Evolutionary conservation across 352 stramenopile genomes (phyloP).

Genomic region (Pythium apleroticum): DNA sequence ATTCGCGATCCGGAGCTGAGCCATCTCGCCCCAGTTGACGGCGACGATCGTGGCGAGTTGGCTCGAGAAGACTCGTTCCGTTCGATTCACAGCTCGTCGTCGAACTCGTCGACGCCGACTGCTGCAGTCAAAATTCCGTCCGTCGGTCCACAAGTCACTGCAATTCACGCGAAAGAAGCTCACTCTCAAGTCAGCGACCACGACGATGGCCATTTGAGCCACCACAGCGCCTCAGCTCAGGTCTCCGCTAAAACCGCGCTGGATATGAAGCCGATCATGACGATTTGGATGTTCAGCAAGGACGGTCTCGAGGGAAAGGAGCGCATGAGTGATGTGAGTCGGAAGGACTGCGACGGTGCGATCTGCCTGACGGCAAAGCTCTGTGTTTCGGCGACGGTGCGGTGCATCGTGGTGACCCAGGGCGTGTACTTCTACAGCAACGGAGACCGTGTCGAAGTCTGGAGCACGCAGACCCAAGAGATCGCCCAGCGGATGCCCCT

Average conservation of each 20-base stretch:
- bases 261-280: background rate
- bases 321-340: background rate
- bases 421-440: constrained; percentile 17
- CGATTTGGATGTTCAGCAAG: constrained; percentile 10
- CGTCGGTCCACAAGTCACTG: background rate
- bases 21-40: background rate
- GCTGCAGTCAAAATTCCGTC: background rate
- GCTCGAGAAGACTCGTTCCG: constrained; percentile 16
- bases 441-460: constrained; percentile 22
- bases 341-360: constrained; percentile 12
- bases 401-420: background rate
- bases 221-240: background rate
- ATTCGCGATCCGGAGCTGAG: background rate
- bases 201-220: background rate
- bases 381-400: background rate
- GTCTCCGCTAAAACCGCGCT: too few species aligned
- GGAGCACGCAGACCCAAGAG: background rate
- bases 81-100: constrained; percentile 10
- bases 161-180: background rate
- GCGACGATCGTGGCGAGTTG: background rate
- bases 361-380: constrained; percentile 13
- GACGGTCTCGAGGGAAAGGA: background rate
- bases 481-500: constrained; percentile 6
- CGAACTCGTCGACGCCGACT: constrained; percentile 9
- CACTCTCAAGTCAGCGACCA: background rate